These are phyloP conservation scores for Termitomyces sp. DNA, from an alignment of 768 basidiomycete species.

Conservation along the genomic window DNA sequence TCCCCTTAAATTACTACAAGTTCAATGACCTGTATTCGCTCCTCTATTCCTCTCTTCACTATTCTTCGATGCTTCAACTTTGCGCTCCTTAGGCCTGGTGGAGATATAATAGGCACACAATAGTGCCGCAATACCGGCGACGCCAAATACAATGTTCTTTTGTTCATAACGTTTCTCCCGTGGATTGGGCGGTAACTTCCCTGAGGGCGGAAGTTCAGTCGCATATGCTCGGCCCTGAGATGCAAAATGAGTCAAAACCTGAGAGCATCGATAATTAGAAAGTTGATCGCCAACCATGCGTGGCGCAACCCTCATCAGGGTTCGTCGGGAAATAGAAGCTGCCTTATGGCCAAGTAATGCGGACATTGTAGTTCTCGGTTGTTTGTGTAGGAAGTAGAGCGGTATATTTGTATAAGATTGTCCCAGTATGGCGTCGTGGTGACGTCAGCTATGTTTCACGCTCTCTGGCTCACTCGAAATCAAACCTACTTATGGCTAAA, in stretches of 20 bases:
- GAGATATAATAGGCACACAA: slow-evolving; percentile 3
- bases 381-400: not conserved
- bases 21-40: not conserved
- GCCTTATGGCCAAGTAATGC: not conserved
- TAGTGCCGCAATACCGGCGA: not conserved
- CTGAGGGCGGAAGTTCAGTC: slow-evolving; percentile 3
- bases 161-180: slow-evolving; percentile 1
- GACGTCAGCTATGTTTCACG: not conserved
- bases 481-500: no score
- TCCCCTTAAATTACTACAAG: not conserved
- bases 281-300: not conserved
- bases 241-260: not conserved
- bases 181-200: slow-evolving; percentile 5
- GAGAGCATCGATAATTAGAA: not conserved
- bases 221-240: not conserved
- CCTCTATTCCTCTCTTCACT: not conserved
- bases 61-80: not conserved
- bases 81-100: not conserved
- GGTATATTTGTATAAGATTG: no score
- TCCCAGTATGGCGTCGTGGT: not conserved
- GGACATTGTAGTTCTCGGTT: not conserved
- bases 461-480: no score
- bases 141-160: slow-evolving; percentile 1
- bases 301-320: not conserved
- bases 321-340: not conserved